Percentiles rank a stretch among this genome's conserved stretches.
phyloP scores from a whole-genome alignment of 2,329 filamentous ascomycete genomes.

The Penicillium aurantiogriseum region DNA sequence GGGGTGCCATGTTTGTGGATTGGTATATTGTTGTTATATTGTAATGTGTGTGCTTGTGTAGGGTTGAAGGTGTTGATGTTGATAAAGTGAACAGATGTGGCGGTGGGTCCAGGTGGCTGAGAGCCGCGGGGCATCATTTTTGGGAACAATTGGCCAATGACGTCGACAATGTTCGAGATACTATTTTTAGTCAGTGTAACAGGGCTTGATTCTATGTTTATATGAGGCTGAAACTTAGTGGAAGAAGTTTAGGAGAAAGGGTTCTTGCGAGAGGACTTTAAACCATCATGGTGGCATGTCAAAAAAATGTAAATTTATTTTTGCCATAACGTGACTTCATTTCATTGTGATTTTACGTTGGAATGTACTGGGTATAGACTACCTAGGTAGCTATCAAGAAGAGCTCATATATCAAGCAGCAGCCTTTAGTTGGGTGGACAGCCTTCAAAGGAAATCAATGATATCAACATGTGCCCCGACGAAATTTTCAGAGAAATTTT shows the following conservation, averaged over 20 bases:
- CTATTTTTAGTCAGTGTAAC: constrained; percentile 6
- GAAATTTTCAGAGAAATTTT: not conserved
- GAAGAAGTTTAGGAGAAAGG: not conserved
- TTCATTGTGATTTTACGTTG: not conserved
- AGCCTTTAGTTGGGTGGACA: no score
- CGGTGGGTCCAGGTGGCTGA: constrained; percentile 6
- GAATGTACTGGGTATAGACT: no score
- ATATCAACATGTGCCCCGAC: not conserved
- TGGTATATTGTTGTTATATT: not conserved
- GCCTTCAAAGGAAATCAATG: not conserved
- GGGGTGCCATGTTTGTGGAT: constrained; percentile 54
- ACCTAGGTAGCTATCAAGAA: not conserved
- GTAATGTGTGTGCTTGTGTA: not conserved
- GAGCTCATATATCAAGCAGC: no score
- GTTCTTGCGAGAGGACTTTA: not conserved
- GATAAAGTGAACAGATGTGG: not conserved
- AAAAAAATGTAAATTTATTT: no score
- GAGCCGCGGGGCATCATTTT: constrained; percentile 5
- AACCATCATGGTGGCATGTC: not conserved
- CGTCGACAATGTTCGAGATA: not conserved
- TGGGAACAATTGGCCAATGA: constrained; percentile 5
- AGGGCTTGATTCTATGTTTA: not conserved
- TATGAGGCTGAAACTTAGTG: not conserved
- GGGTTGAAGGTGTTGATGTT: not conserved
- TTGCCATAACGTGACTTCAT: not conserved